Conservation (phyloP, 495 filamentous ascomycete species). For the Xylaria scruposa region DNA sequence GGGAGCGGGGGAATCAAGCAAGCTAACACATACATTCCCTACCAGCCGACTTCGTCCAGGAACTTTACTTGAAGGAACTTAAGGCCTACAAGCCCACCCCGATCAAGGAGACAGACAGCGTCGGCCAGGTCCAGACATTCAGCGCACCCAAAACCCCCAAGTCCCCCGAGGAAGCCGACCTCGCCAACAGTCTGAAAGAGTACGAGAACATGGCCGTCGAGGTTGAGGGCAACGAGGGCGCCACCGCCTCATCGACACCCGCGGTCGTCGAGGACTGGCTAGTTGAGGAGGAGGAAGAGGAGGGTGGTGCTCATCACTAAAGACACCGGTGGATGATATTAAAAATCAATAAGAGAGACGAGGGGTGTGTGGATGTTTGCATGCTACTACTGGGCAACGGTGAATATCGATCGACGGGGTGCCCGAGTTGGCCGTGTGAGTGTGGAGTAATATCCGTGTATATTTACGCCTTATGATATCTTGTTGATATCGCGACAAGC, state of each 20-base stretch:
- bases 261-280: constrained; percentile 57
- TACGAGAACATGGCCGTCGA: constrained; percentile 95
- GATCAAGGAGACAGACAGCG: constrained; percentile 83
- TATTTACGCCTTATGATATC: constrained; percentile 30
- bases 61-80: constrained; percentile 94
- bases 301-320: constrained; percentile 48
- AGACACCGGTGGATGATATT: constrained; percentile 7
- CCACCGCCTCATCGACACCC: constrained; percentile 40
- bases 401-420: constrained; percentile 12
- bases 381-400: constrained; percentile 17
- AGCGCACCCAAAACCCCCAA: constrained; percentile 73
- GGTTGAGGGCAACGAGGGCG: constrained; percentile 81
- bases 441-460: constrained; percentile 33
- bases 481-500: constrained; percentile 23
- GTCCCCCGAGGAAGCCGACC: constrained; percentile 90
- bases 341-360: background rate
- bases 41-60: constrained; percentile 91
- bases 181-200: constrained; percentile 85
- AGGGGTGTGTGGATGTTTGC: constrained; percentile 3
- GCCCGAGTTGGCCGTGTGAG: constrained; percentile 13
- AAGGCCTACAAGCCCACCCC: constrained; percentile 87
- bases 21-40: constrained; percentile 5
- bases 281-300: constrained; percentile 56
- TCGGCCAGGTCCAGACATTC: constrained; percentile 93
- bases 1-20: background rate